Evolutionary conservation across 192 early-diverging fungal genomes (phyloP), one percentile per base, ranked within the genome.

Genomic region (Chytriomyces confervae): DNA sequence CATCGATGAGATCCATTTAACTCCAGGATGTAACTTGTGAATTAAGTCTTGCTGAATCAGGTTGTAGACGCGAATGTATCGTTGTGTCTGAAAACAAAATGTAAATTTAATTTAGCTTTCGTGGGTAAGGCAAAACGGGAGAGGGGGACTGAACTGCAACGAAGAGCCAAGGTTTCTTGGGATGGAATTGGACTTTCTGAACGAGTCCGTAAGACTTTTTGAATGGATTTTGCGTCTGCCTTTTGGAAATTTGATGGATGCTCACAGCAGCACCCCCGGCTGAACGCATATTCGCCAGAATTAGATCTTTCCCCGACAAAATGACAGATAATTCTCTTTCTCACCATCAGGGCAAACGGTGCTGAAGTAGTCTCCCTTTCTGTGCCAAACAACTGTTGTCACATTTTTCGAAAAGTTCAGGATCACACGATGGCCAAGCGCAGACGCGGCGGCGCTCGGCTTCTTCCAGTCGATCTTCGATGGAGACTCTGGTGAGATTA

Each of bases 1-100:
- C 77, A 99, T 84, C 77, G 91, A 92, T 18, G 98, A 98, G 61
- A 99, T 95, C 98, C 96, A 98, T 82, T 95, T 94, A 70, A 91
- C 91, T 20, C 93, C 91, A 1, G 96, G 87, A 72, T 88, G 84
- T 69, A 99, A 88, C n/a, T 91, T 95, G 80, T 94, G 94, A 72
- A 91, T 77, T 20, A 94, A 86, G 70, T 92, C 88, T 83, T 99
- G 97, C 74, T 92, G 91, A 77, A 91, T 87, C 70, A 99, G 86
- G 82, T 99, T 94, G 87, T 98, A 99, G 46, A 97, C 89, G 53
- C 95, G 92, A 61, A 99, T 94, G 63, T 91, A 93, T 62, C 93
- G 91, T 87, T 99, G 96, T 11, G 96, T 98, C 92, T 92, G 77
- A n/a, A 50, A 76, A 72, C 36, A 66, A 53, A 9, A 23, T 72